Conservation (phyloP, 345 rosid genomes). For the Ceriops zippeliana region DNA sequence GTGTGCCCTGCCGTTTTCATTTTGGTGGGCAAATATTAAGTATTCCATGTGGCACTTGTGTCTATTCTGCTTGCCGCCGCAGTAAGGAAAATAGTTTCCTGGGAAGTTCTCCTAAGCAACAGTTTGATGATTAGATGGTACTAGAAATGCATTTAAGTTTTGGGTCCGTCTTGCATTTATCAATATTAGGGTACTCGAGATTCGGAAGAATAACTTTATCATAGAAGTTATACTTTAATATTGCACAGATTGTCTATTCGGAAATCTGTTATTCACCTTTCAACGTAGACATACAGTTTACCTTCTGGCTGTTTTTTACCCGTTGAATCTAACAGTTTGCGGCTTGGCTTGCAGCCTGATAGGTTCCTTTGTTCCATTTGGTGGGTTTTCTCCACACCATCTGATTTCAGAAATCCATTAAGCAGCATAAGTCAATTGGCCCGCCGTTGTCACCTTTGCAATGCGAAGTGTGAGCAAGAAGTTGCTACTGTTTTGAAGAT, state of each 20-base stretch:
- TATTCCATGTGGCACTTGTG: too few species aligned
- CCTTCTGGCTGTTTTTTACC: conserved; percentile 19
- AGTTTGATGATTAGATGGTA: too few species aligned
- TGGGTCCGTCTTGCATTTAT: too few species aligned
- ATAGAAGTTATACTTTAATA: neutral
- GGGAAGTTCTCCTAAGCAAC: too few species aligned
- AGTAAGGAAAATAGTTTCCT: too few species aligned
- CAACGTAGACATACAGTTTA: conserved; percentile 5
- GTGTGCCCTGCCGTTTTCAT: too few species aligned
- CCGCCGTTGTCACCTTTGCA: conserved; percentile 53
- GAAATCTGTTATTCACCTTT: neutral
- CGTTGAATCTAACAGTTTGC: conserved; percentile 38
- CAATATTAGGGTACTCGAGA: too few species aligned
- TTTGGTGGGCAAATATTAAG: too few species aligned
- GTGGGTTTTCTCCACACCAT: conserved; percentile 60
- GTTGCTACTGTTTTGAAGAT: conserved; percentile 34
- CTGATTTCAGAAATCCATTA: conserved; percentile 41
- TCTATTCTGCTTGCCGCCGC: too few species aligned
- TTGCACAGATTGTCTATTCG: neutral
- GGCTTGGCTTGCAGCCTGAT: conserved; percentile 57
- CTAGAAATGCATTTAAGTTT: too few species aligned
- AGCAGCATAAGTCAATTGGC: conserved; percentile 29
- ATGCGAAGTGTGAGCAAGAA: conserved; percentile 62
- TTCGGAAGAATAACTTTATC: too few species aligned
- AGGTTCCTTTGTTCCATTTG: conserved; percentile 76